Evolutionary conservation across 2,329 filamentous ascomycete species (phyloP).

Genomic region (Ploettnerulaceae sp.): DNA sequence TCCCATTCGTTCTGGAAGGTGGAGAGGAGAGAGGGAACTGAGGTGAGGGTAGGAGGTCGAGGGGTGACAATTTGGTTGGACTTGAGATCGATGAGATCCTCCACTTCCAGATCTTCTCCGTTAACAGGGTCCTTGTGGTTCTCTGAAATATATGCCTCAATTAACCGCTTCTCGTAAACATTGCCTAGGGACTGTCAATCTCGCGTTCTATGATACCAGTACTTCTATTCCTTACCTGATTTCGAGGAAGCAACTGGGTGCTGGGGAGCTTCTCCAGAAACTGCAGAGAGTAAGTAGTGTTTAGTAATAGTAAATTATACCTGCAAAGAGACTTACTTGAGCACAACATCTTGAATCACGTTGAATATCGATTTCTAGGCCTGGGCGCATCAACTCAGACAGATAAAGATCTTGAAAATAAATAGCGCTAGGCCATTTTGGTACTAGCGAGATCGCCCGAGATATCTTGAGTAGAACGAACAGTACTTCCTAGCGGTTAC

Average conservation of each 20-base stretch:
- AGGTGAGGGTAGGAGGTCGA: conserved; percentile 87
- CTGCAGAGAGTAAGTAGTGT: conserved; percentile 43
- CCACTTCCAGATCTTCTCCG: conserved; percentile 73
- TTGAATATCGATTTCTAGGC: conserved; percentile 17
- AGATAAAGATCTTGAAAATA: conserved; percentile 12
- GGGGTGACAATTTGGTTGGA: conserved; percentile 79
- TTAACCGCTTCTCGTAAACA: conserved; percentile 90
- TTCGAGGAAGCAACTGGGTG: conserved; percentile 93
- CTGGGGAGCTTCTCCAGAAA: conserved; percentile 94
- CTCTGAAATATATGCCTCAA: conserved; percentile 91
- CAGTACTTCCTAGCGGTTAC: neutral
- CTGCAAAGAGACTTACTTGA: conserved; percentile 50
- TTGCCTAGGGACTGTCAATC: conserved; percentile 51
- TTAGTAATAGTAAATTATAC: neutral
- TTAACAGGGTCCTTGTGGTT: conserved; percentile 89
- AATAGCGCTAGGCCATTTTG: conserved; percentile 4
- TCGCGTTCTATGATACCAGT: conserved; percentile 15
- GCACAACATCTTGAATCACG: conserved; percentile 50
- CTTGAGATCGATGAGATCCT: conserved; percentile 87
- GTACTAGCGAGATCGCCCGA: neutral
- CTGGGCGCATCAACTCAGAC: conserved; percentile 23
- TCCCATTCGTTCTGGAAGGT: conserved; percentile 99
- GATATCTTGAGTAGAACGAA: neutral
- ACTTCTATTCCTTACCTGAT: conserved; percentile 59
- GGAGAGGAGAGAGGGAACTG: conserved; percentile 87